These are phyloP conservation scores for Linnemannia elongata DNA, from an alignment of 192 early-diverging fungal species.

Conservation along the genomic window DNA sequence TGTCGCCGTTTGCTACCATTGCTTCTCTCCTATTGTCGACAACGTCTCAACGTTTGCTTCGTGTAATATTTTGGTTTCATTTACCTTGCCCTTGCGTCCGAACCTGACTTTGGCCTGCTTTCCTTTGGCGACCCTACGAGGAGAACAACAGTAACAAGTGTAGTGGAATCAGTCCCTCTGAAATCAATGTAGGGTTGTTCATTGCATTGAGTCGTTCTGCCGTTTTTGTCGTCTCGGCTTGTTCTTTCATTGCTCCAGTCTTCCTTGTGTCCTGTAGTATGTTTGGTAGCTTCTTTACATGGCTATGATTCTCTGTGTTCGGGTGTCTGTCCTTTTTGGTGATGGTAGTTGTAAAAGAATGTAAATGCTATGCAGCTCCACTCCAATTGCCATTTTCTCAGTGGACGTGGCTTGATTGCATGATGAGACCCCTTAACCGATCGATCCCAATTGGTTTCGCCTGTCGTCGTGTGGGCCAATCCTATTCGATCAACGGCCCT, in stretches of 20 bases:
- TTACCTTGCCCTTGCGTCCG: slow-evolving; percentile 35
- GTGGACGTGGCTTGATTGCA: neutral
- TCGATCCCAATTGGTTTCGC: neutral
- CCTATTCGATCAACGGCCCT: neutral
- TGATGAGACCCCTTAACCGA: neutral
- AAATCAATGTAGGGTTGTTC: neutral
- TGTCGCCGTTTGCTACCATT: too few species aligned
- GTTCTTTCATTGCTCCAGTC: neutral
- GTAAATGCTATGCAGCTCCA: neutral
- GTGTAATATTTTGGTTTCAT: too few species aligned
- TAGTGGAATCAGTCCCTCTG: neutral
- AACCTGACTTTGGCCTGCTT: slow-evolving; percentile 31
- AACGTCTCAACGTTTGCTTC: too few species aligned
- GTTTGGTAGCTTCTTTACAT: neutral
- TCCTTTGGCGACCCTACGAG: slow-evolving; percentile 37
- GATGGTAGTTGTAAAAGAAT: neutral
- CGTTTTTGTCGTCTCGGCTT: neutral
- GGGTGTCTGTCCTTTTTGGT: neutral
- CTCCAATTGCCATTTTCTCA: neutral
- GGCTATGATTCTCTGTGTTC: neutral
- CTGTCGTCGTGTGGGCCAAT: neutral
- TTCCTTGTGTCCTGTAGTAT: neutral
- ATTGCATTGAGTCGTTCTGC: neutral
- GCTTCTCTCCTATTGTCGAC: too few species aligned
- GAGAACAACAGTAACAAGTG: neutral